Evolutionary conservation across 2,329 filamentous ascomycete genomes (phyloP), one percentile per base, ranked within the genome.

Genomic region (Juglanconis oblonga): DNA sequence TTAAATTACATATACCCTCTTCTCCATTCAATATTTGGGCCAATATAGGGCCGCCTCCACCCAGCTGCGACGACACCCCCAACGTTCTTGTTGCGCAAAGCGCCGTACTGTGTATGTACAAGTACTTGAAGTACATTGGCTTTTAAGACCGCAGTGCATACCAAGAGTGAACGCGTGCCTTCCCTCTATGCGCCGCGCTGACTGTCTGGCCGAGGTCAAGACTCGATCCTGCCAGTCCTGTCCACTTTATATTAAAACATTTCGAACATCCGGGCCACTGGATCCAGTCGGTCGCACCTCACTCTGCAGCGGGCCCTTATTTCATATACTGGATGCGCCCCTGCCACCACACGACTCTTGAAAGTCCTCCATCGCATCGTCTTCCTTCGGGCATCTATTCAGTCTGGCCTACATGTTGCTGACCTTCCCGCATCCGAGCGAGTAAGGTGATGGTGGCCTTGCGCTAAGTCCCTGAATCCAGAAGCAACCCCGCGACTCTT

Each of bases 241-340:
- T 62, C 61, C 61, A 60, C 61, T 62, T 61, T 62, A 57, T 62
- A 59, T 62, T 62, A 62, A 60, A 58, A 59, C 44, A 32, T 40
- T 60, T 48, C 24, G 47, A 55, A 53, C 52, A 48, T 57, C 49
- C 53, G 52, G 44, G 40, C 60, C 57, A 59, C 48, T 38, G 53
- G 53, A 36, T 51, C 49, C 57, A 55, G 44, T 29, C 17, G 32
- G 44, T 29, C 17, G 32, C n/a, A 33, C 44, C 29, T 29, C 35
- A 48, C 53, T 45, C 53, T 55, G 44, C 53, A 55, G 53, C 57
- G 57, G 60, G 57, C 38, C 57, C 57, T 54, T 49, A 55, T 55
- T 55, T 55, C 33, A 55, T 17, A n/a, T 55, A n/a, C 31, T 47
- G 35, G 42, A 49, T 48, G 45, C 53, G 57, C 57, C 32, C 61